Percentiles rank a stretch among this genome's conserved stretches.
These are phyloP conservation scores for Gaertneriomyces semiglobifer DNA, from an alignment of 192 early-diverging fungal genomes.

Conservation along the genomic window DNA sequence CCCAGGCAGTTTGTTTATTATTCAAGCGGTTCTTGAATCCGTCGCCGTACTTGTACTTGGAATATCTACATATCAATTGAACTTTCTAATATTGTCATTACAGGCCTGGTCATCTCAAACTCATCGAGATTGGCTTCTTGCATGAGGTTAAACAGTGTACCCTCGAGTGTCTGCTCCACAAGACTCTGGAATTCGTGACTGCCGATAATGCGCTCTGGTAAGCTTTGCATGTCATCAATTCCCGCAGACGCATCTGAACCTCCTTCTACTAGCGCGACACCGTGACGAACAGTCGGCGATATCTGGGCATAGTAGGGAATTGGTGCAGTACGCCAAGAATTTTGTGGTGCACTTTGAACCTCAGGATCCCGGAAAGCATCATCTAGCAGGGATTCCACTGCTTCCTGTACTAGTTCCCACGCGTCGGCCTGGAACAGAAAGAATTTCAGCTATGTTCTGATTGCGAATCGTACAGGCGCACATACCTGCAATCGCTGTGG, in stretches of 20 bases:
- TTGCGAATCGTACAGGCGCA: neutral
- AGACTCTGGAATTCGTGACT: constrained; percentile 44
- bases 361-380: constrained; percentile 42
- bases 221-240: too few species aligned
- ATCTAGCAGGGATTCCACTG: constrained; percentile 22
- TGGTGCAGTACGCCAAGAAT: constrained; percentile 17
- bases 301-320: constrained; percentile 43
- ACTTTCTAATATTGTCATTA: constrained; percentile 23
- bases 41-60: too few species aligned
- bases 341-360: constrained; percentile 25
- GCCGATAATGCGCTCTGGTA: neutral
- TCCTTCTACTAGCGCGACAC: constrained; percentile 2
- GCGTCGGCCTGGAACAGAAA: neutral
- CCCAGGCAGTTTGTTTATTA: too few species aligned
- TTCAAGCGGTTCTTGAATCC: too few species aligned
- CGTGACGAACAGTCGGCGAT: neutral
- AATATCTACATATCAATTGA: too few species aligned
- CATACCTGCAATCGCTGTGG: neutral
- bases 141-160: constrained; percentile 53
- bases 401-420: neutral
- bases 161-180: constrained; percentile 47
- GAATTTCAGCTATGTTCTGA: too few species aligned
- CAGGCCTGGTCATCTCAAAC: constrained; percentile 49
- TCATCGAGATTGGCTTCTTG: constrained; percentile 49
- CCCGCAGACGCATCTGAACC: too few species aligned